These are phyloP conservation scores for Triticum turgidum DNA, from an alignment of 176 grass and related monocot genomes.

Conservation along the genomic window DNA sequence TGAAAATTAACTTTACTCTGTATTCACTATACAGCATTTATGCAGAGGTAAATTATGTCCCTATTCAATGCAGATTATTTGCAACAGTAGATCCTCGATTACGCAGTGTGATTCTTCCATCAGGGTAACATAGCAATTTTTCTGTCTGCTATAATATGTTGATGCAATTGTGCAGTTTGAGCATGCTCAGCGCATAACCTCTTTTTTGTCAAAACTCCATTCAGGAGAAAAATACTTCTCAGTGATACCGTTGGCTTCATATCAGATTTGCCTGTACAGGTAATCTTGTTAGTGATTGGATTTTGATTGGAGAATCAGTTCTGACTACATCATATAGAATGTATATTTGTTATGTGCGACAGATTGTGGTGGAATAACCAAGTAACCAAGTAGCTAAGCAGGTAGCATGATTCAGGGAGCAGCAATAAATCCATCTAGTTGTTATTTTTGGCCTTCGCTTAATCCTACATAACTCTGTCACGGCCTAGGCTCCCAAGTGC, in stretches of 20 bases:
- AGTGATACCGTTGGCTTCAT: constrained; percentile 98
- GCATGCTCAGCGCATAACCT: constrained; percentile 11
- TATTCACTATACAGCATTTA: constrained; percentile 2
- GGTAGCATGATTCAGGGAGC: constrained; percentile 8
- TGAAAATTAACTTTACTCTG: constrained; percentile 12
- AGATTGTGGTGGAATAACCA: neutral
- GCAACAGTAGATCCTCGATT: constrained; percentile 95
- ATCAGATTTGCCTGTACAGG: constrained; percentile 95
- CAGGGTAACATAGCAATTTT: constrained; percentile 56
- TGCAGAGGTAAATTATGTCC: constrained; percentile 20
- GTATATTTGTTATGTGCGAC: neutral
- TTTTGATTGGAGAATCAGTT: constrained; percentile 20
- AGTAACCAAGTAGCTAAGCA: neutral
- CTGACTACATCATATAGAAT: neutral
- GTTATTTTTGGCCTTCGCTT: neutral
- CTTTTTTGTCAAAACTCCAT: constrained; percentile 31
- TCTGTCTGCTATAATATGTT: constrained; percentile 30
- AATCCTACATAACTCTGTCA: neutral
- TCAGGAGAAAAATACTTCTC: constrained; percentile 83
- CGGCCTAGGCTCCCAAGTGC: neutral
- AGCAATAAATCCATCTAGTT: neutral
- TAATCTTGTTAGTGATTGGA: constrained; percentile 34
- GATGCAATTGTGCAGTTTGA: constrained; percentile 2
- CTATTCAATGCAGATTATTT: constrained; percentile 67
- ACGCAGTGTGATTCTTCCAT: constrained; percentile 94